phyloP scores from a whole-genome alignment of 2,329 filamentous ascomycete genomes.

The Coleophoma eucalyptorum region DNA sequence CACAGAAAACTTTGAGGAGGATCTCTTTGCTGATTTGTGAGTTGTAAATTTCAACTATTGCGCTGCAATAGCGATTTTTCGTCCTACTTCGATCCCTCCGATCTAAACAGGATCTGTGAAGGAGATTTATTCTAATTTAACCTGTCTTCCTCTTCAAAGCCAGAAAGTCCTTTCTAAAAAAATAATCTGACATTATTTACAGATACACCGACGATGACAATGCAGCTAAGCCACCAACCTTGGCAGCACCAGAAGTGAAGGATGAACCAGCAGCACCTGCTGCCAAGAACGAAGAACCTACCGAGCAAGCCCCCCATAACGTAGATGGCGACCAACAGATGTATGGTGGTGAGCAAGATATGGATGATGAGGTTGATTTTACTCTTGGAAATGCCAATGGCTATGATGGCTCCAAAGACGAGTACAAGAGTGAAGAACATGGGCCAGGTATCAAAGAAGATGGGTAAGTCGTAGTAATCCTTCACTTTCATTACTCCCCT shows the following conservation, averaged over 20 bases:
- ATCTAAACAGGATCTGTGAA: background rate
- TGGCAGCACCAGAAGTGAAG: conserved; percentile 19
- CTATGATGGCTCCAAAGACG: conserved; percentile 19
- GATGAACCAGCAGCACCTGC: conserved; percentile 21
- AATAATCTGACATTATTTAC: conserved; percentile 8
- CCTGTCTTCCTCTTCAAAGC: background rate
- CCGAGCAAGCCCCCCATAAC: conserved; percentile 28
- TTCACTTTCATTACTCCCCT: conserved; percentile 10
- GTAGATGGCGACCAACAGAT: conserved; percentile 37
- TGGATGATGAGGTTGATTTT: conserved; percentile 57
- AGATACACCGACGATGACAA: conserved; percentile 68
- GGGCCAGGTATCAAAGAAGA: conserved; percentile 83
- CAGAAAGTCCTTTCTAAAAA: background rate
- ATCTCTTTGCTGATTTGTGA: conserved; percentile 94
- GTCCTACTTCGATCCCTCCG: background rate
- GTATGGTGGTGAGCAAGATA: conserved; percentile 40
- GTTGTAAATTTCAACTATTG: conserved; percentile 30
- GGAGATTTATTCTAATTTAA: background rate
- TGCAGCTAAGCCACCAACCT: conserved; percentile 35
- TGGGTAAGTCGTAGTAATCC: conserved; percentile 61
- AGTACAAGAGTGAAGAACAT: conserved; percentile 29
- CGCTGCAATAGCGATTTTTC: background rate
- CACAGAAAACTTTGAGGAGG: conserved; percentile 79
- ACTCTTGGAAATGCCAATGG: conserved; percentile 41
- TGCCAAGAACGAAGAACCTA: conserved; percentile 18